These are phyloP conservation scores for Schizothecium vesticola DNA, from an alignment of 495 filamentous ascomycete genomes.

Conservation along the genomic window DNA sequence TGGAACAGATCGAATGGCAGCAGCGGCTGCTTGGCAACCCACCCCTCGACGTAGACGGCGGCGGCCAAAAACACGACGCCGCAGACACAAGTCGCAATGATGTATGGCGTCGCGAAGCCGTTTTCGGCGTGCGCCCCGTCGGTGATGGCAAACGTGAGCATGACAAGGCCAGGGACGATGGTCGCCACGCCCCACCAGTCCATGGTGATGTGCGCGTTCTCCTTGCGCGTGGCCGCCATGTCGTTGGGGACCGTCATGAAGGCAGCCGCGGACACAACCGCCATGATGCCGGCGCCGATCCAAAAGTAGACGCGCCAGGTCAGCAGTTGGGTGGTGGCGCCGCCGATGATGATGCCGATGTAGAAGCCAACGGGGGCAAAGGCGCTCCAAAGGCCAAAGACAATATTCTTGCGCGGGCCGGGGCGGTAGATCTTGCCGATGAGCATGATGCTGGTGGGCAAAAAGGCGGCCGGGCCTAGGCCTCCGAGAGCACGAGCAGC, in stretches of 20 bases:
- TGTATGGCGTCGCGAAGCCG: slow-evolving; percentile 70
- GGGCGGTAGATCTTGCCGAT: slow-evolving; percentile 77
- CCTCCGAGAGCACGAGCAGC: slow-evolving; percentile 74
- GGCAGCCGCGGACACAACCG: slow-evolving; percentile 45
- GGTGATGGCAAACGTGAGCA: slow-evolving; percentile 76
- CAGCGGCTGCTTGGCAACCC: slow-evolving; percentile 66
- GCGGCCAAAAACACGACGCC: slow-evolving; percentile 52
- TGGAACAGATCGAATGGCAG: slow-evolving; percentile 70
- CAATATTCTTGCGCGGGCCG: slow-evolving; percentile 77
- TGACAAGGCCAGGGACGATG: slow-evolving; percentile 60
- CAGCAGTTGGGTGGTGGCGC: slow-evolving; percentile 57
- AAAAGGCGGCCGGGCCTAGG: slow-evolving; percentile 69
- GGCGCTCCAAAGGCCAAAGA: slow-evolving; percentile 77
- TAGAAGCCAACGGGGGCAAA: slow-evolving; percentile 78
- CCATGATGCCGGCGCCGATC: slow-evolving; percentile 54
- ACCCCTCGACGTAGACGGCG: slow-evolving; percentile 70
- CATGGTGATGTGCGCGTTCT: slow-evolving; percentile 40
- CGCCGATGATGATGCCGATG: slow-evolving; percentile 74
- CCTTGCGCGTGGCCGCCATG: slow-evolving; percentile 36
- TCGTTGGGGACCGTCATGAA: slow-evolving; percentile 65
- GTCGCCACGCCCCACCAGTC: slow-evolving; percentile 56
- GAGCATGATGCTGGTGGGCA: slow-evolving; percentile 74
- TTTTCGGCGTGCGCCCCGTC: slow-evolving; percentile 64
- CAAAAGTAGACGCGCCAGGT: slow-evolving; percentile 79
- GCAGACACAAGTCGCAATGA: slow-evolving; percentile 54